phyloP scores from a whole-genome alignment of 345 rosid genomes.

The thale cress (Arabidopsis thaliana) region TAIR10.1 NC_003074.8:3656001-3656500 shows the following conservation, averaged over 20 bases:
- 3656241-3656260: not conserved
- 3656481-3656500: not conserved
- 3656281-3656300: not conserved
- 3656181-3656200: not conserved
- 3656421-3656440: not conserved
- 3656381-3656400: not conserved
- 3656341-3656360: not conserved
- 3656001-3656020: not conserved
- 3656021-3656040: not conserved
- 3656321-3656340: not conserved
- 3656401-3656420: not conserved
- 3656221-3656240: not conserved
- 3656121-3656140: not conserved
- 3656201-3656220: not conserved
- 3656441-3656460: no score
- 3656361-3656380: not conserved
- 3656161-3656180: not conserved
- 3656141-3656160: slow-evolving; percentile 20
- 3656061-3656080: not conserved
- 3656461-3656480: not conserved
- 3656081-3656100: not conserved
- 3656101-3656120: slow-evolving; percentile 21
- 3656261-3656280: not conserved
- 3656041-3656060: not conserved
- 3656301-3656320: not conserved